Evolutionary conservation across 129 eudicot species (phyloP).

Genomic region (Apium graveolens): DNA sequence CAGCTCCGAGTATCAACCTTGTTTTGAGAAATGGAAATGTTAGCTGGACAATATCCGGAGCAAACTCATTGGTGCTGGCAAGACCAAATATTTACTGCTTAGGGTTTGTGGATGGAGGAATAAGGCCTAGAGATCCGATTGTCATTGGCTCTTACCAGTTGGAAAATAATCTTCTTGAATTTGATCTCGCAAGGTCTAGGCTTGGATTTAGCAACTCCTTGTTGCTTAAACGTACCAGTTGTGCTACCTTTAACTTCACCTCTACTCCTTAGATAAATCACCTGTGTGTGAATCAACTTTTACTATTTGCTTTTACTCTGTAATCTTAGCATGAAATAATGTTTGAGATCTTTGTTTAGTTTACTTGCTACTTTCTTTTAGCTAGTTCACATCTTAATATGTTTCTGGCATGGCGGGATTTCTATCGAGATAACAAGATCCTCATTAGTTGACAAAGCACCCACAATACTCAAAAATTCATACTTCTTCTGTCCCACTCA

Average conservation of each 20-base stretch:
- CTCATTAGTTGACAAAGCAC: too few species aligned
- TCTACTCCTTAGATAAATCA: conserved; percentile 3
- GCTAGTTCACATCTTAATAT: neutral
- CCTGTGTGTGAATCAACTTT: neutral
- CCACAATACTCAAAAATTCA: too few species aligned
- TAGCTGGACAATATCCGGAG: conserved; percentile 25
- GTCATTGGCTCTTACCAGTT: conserved; percentile 40
- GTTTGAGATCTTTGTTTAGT: neutral
- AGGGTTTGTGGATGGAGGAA: conserved; percentile 46
- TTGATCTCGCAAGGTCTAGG: conserved; percentile 34
- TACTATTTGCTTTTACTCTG: neutral
- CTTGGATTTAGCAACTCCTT: conserved; percentile 32
- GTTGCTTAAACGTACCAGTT: conserved; percentile 5
- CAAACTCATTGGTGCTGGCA: conserved; percentile 37
- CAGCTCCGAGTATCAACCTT: conserved; percentile 32
- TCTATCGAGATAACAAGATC: too few species aligned
- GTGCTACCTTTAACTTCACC: conserved; percentile 40
- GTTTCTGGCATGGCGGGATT: neutral
- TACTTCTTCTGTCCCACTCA: too few species aligned
- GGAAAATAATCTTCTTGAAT: conserved; percentile 34
- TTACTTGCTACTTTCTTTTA: neutral
- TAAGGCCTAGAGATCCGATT: conserved; percentile 21
- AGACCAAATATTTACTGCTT: conserved; percentile 32
- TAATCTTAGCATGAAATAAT: neutral
- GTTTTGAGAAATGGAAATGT: conserved; percentile 20